Conservation (phyloP, 768 basidiomycete genomes). For the Hebeloma cylindrosporum region DNA sequence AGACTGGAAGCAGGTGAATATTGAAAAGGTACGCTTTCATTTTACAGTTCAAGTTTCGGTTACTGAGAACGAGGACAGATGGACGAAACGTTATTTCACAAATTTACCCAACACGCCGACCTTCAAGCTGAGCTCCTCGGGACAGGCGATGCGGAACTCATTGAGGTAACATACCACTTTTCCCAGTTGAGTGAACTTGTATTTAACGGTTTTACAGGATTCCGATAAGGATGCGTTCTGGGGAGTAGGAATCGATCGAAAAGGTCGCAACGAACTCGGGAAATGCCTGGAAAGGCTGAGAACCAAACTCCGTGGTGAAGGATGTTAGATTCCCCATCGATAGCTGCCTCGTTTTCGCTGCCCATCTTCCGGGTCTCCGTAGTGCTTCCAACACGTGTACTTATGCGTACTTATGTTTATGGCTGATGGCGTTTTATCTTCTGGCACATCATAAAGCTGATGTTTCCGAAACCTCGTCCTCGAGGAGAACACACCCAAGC, state of each 20-base stretch:
- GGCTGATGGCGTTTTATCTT: conserved; percentile 20
- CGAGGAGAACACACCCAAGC: conserved; percentile 23
- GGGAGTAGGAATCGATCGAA: conserved; percentile 67
- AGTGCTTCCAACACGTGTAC: conserved; percentile 31
- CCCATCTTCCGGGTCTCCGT: conserved; percentile 14
- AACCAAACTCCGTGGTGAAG: conserved; percentile 44
- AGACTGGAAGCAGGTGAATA: conserved; percentile 71
- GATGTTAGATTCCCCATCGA: conserved; percentile 22
- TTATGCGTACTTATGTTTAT: conserved; percentile 15
- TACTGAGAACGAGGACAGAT: conserved; percentile 40
- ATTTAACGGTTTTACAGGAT: conserved; percentile 39
- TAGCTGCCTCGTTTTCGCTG: conserved; percentile 29
- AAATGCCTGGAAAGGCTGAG: conserved; percentile 67
- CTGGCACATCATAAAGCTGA: conserved; percentile 6
- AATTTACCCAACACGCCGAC: conserved; percentile 69
- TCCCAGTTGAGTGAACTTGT: conserved; percentile 6
- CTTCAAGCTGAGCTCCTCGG: conserved; percentile 58
- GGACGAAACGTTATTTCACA: conserved; percentile 62
- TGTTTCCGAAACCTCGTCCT: conserved; percentile 17
- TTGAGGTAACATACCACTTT: conserved; percentile 51
- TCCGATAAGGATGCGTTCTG: conserved; percentile 79
- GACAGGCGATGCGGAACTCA: conserved; percentile 64
- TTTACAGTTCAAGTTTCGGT: not conserved
- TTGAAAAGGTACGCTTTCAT: conserved; percentile 48
- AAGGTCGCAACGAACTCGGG: conserved; percentile 74